Evolutionary conservation across 2,329 filamentous ascomycete species (phyloP).

Genomic region (Pyrenochaeta sp.): DNA sequence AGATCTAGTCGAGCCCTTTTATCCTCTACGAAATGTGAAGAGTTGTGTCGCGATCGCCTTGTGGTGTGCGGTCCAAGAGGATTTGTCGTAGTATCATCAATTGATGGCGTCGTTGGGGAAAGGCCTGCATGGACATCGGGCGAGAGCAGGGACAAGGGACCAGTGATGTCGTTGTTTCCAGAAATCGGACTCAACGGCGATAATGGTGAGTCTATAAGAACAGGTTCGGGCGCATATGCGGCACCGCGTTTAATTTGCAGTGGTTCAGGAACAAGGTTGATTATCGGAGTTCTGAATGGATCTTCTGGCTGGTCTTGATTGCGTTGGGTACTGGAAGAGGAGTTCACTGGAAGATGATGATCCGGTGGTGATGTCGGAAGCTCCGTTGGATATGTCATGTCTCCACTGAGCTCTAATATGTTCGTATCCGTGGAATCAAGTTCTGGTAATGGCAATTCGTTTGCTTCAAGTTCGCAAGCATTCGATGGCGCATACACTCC

Average conservation of each 20-base stretch:
- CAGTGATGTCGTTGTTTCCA: constrained; percentile 9
- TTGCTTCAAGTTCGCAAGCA: constrained; percentile 38
- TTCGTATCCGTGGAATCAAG: constrained; percentile 26
- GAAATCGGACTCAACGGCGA: constrained; percentile 23
- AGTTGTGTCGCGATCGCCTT: constrained; percentile 29
- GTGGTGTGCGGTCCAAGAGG: not conserved
- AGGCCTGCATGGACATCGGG: constrained; percentile 6
- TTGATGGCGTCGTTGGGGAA: constrained; percentile 18
- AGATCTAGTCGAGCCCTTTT: constrained; percentile 38
- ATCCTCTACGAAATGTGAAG: constrained; percentile 36
- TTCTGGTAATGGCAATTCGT: constrained; percentile 21
- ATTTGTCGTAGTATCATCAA: constrained; percentile 4
- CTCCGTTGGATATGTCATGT: constrained; percentile 33
- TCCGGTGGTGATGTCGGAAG: constrained; percentile 27
- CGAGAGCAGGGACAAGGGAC: constrained; percentile 1
- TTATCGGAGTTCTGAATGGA: constrained; percentile 12
- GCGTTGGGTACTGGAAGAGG: constrained; percentile 6
- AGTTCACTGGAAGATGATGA: not conserved
- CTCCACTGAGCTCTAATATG: constrained; percentile 37
- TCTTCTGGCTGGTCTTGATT: not conserved
- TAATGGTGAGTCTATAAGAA: constrained; percentile 29
- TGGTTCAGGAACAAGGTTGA: constrained; percentile 43
- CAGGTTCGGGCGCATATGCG: constrained; percentile 56
- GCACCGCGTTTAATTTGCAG: constrained; percentile 49
- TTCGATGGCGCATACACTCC: constrained; percentile 23